Conservation (phyloP, 179 eudicot species). For the Sideroxylon spinosum region DNA sequence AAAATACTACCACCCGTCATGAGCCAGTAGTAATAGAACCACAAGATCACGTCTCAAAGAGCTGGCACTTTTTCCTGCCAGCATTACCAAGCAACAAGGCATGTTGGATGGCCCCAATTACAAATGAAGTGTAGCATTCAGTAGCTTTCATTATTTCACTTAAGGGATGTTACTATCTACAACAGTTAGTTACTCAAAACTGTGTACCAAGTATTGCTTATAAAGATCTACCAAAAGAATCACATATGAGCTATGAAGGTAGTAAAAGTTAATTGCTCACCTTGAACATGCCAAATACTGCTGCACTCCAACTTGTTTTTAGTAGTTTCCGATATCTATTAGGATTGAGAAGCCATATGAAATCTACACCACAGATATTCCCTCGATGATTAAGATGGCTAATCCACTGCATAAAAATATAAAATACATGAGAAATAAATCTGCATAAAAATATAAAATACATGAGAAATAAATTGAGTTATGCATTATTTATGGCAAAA, state of each 20-base stretch:
- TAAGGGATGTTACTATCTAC: not conserved
- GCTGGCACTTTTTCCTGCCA: constrained; percentile 12
- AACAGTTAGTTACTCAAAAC: not conserved
- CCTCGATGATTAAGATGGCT: constrained; percentile 98
- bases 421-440: constrained; percentile 4
- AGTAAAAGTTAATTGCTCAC: constrained; percentile 30
- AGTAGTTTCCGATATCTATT: constrained; percentile 75
- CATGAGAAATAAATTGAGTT: not conserved
- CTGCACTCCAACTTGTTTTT: constrained; percentile 89
- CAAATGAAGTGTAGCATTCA: not conserved
- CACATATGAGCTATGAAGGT: too few relatives aligned
- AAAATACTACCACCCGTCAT: constrained; percentile 7
- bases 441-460: constrained; percentile 35
- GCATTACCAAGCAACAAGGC: constrained; percentile 3
- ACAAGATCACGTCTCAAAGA: constrained; percentile 8
- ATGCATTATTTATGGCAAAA: not conserved
- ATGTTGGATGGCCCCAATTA: not conserved
- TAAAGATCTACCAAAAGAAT: not conserved
- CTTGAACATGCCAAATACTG: constrained; percentile 95
- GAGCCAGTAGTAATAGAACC: constrained; percentile 9
- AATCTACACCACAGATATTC: constrained; percentile 94
- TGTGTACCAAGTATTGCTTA: not conserved
- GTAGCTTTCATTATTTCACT: constrained; percentile 5
- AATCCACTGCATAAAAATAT: constrained; percentile 64
- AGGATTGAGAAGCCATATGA: constrained; percentile 99